A percentile compares a stretch with the other conserved stretches of the same genome.
These are phyloP conservation scores for Aspergillus carbonarius DNA, from an alignment of 2,329 filamentous ascomycete species.

Conservation along the genomic window DNA sequence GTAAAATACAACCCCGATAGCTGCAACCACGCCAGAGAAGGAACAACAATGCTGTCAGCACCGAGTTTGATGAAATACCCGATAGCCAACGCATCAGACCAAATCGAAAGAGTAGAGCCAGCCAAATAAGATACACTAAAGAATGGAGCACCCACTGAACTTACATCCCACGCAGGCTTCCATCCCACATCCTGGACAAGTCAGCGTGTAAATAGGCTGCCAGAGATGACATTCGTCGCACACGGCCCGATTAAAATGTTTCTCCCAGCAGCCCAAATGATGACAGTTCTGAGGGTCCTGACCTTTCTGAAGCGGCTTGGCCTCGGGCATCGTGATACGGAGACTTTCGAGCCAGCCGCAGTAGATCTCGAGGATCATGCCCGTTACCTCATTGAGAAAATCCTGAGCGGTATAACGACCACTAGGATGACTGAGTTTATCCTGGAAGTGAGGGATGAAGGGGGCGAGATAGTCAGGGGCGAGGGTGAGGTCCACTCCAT, in stretches of 20 bases:
- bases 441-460: constrained; percentile 26
- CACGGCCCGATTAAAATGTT: constrained; percentile 18
- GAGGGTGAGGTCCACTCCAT: not conserved
- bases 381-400: constrained; percentile 25
- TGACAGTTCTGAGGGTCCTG: constrained; percentile 15
- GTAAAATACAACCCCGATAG: too few species aligned
- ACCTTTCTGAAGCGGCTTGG: constrained; percentile 1
- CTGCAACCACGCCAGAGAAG: too few species aligned
- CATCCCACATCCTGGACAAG: constrained; percentile 29
- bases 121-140: not conserved
- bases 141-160: constrained; percentile 13
- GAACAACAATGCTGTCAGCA: too few species aligned
- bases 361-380: constrained; percentile 30
- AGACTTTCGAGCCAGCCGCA: constrained; percentile 26
- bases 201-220: constrained; percentile 30
- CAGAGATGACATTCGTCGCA: constrained; percentile 30
- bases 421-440: constrained; percentile 24
- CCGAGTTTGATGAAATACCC: too few species aligned
- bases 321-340: constrained; percentile 19
- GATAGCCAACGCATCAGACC: too few species aligned
- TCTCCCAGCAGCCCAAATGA: constrained; percentile 31
- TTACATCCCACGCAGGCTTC: constrained; percentile 34
- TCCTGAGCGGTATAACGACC: constrained; percentile 26
- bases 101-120: too few species aligned
- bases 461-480: constrained; percentile 10